These are phyloP conservation scores for Elsinoe ampelina DNA, from an alignment of 2,329 filamentous ascomycete genomes.

Conservation along the genomic window DNA sequence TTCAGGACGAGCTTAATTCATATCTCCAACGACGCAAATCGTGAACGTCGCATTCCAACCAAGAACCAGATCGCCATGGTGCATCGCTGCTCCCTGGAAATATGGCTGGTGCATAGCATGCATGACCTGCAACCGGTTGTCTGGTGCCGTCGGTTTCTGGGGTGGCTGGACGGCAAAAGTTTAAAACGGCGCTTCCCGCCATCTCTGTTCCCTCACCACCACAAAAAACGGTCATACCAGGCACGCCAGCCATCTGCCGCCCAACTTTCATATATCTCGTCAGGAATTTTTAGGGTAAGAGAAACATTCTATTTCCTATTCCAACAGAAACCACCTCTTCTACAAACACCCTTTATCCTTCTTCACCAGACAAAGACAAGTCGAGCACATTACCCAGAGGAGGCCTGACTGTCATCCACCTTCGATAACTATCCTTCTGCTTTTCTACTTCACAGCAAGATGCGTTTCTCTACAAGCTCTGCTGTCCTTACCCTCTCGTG, in stretches of 20 bases:
- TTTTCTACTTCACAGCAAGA: not conserved
- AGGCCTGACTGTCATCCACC: not conserved
- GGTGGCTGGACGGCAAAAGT: slow-evolving; percentile 7
- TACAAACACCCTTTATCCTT: not conserved
- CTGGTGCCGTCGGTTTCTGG: not conserved
- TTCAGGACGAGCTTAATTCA: not conserved
- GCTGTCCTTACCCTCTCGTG: slow-evolving; percentile 5
- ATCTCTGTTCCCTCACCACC: slow-evolving; percentile 13
- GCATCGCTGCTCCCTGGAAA: not conserved
- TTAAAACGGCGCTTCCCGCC: slow-evolving; percentile 4
- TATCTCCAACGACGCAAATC: too few relatives aligned
- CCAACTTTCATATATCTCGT: slow-evolving; percentile 3
- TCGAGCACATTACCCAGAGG: not conserved
- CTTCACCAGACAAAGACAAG: not conserved
- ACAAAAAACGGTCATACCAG: not conserved
- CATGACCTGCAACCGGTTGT: not conserved
- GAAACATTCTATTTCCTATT: slow-evolving; percentile 6
- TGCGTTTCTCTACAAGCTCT: slow-evolving; percentile 3
- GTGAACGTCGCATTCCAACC: not conserved
- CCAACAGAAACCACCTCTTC: not conserved
- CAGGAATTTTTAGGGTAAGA: slow-evolving; percentile 5
- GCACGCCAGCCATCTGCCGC: slow-evolving; percentile 8
- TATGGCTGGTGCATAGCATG: not conserved
- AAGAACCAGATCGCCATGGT: not conserved
- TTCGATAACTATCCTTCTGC: not conserved